Percentiles rank a stretch among this genome's conserved stretches.
Conservation (phyloP, 176 grass and related monocot species). For the Avena insularis region DNA sequence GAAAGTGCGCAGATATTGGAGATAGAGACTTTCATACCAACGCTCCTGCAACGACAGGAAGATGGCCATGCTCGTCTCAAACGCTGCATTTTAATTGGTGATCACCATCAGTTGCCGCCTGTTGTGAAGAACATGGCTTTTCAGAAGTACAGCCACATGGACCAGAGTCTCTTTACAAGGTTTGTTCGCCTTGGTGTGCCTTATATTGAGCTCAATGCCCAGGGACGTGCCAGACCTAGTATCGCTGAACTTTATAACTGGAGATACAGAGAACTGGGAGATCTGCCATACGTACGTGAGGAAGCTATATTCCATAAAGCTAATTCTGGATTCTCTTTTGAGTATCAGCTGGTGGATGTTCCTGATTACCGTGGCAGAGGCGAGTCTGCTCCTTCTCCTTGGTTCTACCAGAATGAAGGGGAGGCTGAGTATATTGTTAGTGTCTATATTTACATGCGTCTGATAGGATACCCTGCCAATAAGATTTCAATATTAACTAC, state of each 20-base stretch:
- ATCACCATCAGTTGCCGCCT: slow-evolving; percentile 95
- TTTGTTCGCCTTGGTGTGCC: slow-evolving; percentile 97
- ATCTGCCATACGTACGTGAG: slow-evolving; percentile 84
- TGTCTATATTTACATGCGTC: slow-evolving; percentile 98
- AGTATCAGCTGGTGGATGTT: slow-evolving; percentile 98
- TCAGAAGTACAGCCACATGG: slow-evolving; percentile 99
- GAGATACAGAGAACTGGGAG: slow-evolving; percentile 96
- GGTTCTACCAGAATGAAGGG: slow-evolving; percentile 99
- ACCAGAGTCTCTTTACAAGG: slow-evolving; percentile 91
- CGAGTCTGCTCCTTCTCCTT: slow-evolving; percentile 91
- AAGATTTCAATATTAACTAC: slow-evolving; percentile 98
- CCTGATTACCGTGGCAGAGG: slow-evolving; percentile 87
- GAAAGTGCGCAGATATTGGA: slow-evolving; percentile 99
- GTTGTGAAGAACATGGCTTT: slow-evolving; percentile 99
- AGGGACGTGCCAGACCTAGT: slow-evolving; percentile 89
- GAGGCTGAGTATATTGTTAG: slow-evolving; percentile 97
- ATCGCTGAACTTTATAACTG: slow-evolving; percentile 97
- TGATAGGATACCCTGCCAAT: slow-evolving; percentile 84
- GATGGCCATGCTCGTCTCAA: slow-evolving; percentile 93
- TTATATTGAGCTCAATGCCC: slow-evolving; percentile 98
- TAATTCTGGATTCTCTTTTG: slow-evolving; percentile 91
- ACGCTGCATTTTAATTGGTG: slow-evolving; percentile 95
- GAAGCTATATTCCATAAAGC: slow-evolving; percentile 88
- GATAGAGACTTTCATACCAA: slow-evolving; percentile 98
- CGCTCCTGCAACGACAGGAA: slow-evolving; percentile 93